Base-by-base conservation (phyloP, 2,329 filamentous ascomycete genomes). In the Teratosphaeria epicoccoides region DNA sequence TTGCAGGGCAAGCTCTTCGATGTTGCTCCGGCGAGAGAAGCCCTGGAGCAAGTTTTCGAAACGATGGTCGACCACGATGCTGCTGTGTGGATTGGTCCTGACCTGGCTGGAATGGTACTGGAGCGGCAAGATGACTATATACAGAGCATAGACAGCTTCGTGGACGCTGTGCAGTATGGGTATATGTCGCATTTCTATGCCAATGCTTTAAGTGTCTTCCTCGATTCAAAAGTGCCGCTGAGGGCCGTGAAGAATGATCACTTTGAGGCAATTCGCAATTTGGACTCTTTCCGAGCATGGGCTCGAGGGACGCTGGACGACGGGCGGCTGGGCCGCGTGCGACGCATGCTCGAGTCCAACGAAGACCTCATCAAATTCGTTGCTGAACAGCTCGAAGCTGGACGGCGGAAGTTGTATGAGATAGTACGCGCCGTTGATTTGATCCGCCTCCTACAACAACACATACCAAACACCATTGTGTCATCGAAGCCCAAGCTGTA, bases 161-260 rank as follows among this genome's bases (percentile, higher is more conserved):
- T 84, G 46, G 80, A 80, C 54, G 49, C 50, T 6, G 62, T 55
- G 17, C 65, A 88, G 79, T 93, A 91, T 68, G 81, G 84, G 1
- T 88, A 89, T 63, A 90, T 94, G 87, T 87, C 84, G 52, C 85
- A 89, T 65, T 91, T 87, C 63, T 91, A 88, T 60, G 85, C 84
- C 37, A 91, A 89, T 59, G 80, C 84, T 0, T 72, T 89, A 3
- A 87, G 82, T 55, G 66, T 88, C 3, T 75, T 91, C 28, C 67
- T 82, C 9, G 70, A 70, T 12, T 51, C 72, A 1, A 57, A 59
- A 11, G 46, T 73, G 4, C 43, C 61, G 4, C 58, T 63, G 40
- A 53, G 64, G 7, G 59, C 72, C 3, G 57, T 87, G 1, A 75
- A 84, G 48, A 61, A 70, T 1, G 78, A 84, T 54, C 83, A 87